Conservation (phyloP, 176 grass and related monocot species). For the Triticum urartu region DNA sequence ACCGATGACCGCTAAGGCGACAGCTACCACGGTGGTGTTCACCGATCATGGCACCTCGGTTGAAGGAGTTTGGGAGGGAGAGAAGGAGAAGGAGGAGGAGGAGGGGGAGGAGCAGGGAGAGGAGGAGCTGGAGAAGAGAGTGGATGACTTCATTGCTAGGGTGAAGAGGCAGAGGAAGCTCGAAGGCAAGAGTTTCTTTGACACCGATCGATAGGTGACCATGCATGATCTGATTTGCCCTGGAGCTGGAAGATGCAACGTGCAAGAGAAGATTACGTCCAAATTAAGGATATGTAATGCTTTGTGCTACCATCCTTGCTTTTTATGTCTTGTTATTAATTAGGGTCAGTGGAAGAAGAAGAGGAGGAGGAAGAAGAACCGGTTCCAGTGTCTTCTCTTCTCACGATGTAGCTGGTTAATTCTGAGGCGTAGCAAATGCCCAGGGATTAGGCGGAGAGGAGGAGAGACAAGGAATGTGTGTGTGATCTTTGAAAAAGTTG, state of each 20-base stretch:
- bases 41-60: slow-evolving; percentile 3
- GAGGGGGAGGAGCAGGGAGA: slow-evolving; percentile 37
- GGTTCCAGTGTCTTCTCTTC: slow-evolving; percentile 21
- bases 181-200: slow-evolving; percentile 68
- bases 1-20: background rate
- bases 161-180: slow-evolving; percentile 80
- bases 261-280: background rate
- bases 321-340: slow-evolving; percentile 8
- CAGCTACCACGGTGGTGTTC: background rate
- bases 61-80: slow-evolving; percentile 15
- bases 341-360: background rate
- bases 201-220: slow-evolving; percentile 29
- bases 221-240: background rate
- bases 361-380: slow-evolving; percentile 11
- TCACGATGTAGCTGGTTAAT: slow-evolving; percentile 20
- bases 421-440: slow-evolving; percentile 9
- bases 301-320: slow-evolving; percentile 25
- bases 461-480: slow-evolving; percentile 34
- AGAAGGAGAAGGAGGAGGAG: background rate
- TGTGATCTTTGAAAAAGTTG: slow-evolving; percentile 37
- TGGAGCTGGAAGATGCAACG: background rate
- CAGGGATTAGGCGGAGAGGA: slow-evolving; percentile 29
- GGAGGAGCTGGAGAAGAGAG: slow-evolving; percentile 68
- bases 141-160: slow-evolving; percentile 94
- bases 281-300: slow-evolving; percentile 27